A percentile compares a stretch with the other conserved stretches of the same genome.
phyloP scores from a whole-genome alignment of 2,329 filamentous ascomycete genomes.

The Plenodomus tracheiphilus region DNA sequence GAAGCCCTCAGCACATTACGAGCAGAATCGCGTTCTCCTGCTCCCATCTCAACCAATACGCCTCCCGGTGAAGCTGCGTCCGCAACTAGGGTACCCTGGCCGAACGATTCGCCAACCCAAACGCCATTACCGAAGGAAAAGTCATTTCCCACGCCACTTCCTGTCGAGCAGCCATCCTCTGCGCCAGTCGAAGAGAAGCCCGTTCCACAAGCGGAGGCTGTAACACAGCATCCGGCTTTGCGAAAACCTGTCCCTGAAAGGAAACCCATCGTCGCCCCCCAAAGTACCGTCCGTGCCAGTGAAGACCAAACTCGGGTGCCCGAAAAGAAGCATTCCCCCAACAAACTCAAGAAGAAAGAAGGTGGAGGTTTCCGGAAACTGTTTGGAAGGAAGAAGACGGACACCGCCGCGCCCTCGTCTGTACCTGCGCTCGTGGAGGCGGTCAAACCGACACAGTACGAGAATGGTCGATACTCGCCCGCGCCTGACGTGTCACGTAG shows the following conservation, averaged over 20 bases:
- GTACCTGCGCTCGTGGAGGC: constrained; percentile 12
- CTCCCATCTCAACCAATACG: constrained; percentile 19
- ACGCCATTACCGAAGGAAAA: constrained; percentile 40
- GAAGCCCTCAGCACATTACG: constrained; percentile 20
- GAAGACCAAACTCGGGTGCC: constrained; percentile 22
- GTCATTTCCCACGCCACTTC: constrained; percentile 10
- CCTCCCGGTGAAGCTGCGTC: constrained; percentile 34
- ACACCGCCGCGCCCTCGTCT: constrained; percentile 16
- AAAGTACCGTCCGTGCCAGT: constrained; percentile 18
- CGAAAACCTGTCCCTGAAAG: constrained; percentile 7
- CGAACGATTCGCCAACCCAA: constrained; percentile 25
- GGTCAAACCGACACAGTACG: constrained; percentile 15
- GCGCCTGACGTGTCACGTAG: constrained; percentile 28
- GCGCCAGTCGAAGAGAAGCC: constrained; percentile 35
- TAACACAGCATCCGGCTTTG: constrained; percentile 25
- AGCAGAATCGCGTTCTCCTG: constrained; percentile 35
- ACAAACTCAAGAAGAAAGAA: constrained; percentile 44
- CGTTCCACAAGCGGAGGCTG: constrained; percentile 18
- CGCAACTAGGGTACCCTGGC: constrained; percentile 39
- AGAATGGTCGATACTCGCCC: constrained; percentile 21
- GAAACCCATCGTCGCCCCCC: constrained; percentile 20
- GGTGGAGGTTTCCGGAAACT: constrained; percentile 46
- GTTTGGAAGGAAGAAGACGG: constrained; percentile 45
- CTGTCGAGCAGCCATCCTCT: constrained; percentile 1
- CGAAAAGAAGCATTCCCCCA: constrained; percentile 36